These are phyloP conservation scores for Colletotrichum somersetense DNA, from an alignment of 2,329 filamentous ascomycete species.

Conservation along the genomic window DNA sequence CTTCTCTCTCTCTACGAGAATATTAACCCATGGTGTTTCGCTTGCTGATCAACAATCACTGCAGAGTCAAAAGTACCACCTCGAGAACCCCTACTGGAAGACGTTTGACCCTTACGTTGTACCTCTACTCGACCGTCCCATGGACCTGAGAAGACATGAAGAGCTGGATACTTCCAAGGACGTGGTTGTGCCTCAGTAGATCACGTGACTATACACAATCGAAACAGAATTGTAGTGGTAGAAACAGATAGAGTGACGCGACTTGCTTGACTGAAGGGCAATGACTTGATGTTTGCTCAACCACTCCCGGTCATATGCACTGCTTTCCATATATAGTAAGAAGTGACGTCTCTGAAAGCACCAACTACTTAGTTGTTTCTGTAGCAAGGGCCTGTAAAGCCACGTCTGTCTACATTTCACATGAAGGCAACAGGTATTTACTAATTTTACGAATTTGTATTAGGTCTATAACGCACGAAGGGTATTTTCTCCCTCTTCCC, in stretches of 20 bases:
- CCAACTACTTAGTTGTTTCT: no score
- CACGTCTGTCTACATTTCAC: not conserved
- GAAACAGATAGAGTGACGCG: not conserved
- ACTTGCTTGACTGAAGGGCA: not conserved
- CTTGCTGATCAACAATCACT: not conserved
- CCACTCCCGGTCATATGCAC: not conserved
- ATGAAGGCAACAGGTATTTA: not conserved
- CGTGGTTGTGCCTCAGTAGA: constrained; percentile 53
- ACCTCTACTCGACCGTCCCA: constrained; percentile 74
- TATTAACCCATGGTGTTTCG: not conserved
- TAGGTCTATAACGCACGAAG: constrained; percentile 39
- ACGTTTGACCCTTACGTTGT: constrained; percentile 81
- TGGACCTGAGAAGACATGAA: constrained; percentile 77
- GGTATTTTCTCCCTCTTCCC: constrained; percentile 35
- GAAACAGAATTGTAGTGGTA: not conserved
- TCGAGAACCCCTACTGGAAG: constrained; percentile 80
- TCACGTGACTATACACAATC: not conserved
- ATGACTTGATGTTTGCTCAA: not conserved
- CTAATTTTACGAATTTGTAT: constrained; percentile 41
- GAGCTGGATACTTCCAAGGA: constrained; percentile 72
- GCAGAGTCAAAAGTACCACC: constrained; percentile 71
- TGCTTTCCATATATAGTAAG: not conserved
- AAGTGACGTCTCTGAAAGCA: not conserved
- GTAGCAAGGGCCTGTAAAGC: not conserved
- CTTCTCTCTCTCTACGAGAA: not conserved